These are phyloP conservation scores for Fusarium sterilihyphosum DNA, from an alignment of 2,329 filamentous ascomycete species.

Conservation along the genomic window DNA sequence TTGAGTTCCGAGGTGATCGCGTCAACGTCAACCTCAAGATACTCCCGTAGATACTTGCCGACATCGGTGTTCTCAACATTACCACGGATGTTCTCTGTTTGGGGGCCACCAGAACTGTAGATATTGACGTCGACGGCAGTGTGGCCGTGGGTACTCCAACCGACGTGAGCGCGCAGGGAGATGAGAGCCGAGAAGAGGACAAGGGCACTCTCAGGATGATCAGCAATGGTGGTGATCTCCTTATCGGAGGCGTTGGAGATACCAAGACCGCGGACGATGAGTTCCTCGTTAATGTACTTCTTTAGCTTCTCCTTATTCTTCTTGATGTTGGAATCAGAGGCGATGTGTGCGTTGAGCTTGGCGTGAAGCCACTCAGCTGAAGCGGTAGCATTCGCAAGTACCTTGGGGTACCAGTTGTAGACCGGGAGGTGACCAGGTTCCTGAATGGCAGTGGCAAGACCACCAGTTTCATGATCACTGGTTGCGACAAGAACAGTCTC, in stretches of 20 bases:
- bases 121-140: slow-evolving; percentile 96
- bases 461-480: slow-evolving; percentile 96
- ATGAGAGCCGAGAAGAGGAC: slow-evolving; percentile 83
- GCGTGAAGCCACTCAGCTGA: slow-evolving; percentile 77
- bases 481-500: slow-evolving; percentile 88
- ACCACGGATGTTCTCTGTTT: slow-evolving; percentile 73
- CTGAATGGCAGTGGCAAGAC: slow-evolving; percentile 81
- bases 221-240: slow-evolving; percentile 75
- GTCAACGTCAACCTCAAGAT: slow-evolving; percentile 82
- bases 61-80: slow-evolving; percentile 97
- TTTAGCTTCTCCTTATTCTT: slow-evolving; percentile 56
- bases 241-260: slow-evolving; percentile 76
- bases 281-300: slow-evolving; percentile 72
- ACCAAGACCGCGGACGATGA: slow-evolving; percentile 78
- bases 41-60: slow-evolving; percentile 81
- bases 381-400: slow-evolving; percentile 79
- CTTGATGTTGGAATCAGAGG: slow-evolving; percentile 46
- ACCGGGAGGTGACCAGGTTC: slow-evolving; percentile 63
- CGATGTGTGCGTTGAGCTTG: slow-evolving; percentile 70
- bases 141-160: slow-evolving; percentile 95
- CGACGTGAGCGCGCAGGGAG: slow-evolving; percentile 85
- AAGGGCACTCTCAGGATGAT: slow-evolving; percentile 63
- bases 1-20: slow-evolving; percentile 79
- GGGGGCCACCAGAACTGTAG: slow-evolving; percentile 79
- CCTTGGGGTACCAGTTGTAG: slow-evolving; percentile 82